These are phyloP conservation scores for Entophlyctis luteolus DNA, from an alignment of 192 early-diverging fungal genomes.

Conservation along the genomic window DNA sequence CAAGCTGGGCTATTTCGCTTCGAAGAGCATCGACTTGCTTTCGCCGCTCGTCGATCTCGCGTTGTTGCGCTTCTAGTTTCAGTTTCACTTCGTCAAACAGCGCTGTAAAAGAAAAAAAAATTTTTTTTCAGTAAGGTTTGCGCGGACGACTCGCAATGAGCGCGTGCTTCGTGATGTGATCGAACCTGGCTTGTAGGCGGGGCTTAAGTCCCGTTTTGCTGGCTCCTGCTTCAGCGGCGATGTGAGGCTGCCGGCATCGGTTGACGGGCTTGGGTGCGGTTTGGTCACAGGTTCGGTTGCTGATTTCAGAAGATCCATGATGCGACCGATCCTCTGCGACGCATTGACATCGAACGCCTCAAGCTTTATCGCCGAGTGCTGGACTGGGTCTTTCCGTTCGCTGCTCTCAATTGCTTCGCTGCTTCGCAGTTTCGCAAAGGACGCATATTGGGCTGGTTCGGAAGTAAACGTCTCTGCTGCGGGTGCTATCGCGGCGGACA, in stretches of 20 bases:
- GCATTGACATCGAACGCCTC: constrained; percentile 18
- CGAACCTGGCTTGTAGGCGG: too few species aligned
- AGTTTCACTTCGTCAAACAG: constrained; percentile 57
- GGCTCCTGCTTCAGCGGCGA: background rate
- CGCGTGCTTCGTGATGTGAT: too few species aligned
- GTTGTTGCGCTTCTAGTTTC: constrained; percentile 52
- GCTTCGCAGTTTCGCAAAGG: too few species aligned
- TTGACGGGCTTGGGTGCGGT: background rate
- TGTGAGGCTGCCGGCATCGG: constrained; percentile 22
- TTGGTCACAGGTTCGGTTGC: too few species aligned
- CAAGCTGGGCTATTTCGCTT: constrained; percentile 37
- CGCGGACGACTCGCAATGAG: too few species aligned
- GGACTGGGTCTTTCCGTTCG: too few species aligned
- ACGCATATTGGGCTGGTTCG: too few species aligned
- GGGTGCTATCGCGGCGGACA: background rate
- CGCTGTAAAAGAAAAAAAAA: background rate
- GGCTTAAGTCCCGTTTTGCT: background rate
- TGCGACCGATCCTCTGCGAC: constrained; percentile 42
- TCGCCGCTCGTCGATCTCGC: constrained; percentile 51
- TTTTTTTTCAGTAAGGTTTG: too few species aligned
- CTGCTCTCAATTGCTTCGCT: too few species aligned
- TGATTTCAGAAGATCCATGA: constrained; percentile 46
- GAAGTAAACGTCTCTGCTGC: too few species aligned
- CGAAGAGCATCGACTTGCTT: constrained; percentile 39
- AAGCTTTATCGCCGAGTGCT: too few species aligned